Evolutionary conservation across 805 yeast genomes (phyloP).

Genomic region (Candida glaebosa): DNA sequence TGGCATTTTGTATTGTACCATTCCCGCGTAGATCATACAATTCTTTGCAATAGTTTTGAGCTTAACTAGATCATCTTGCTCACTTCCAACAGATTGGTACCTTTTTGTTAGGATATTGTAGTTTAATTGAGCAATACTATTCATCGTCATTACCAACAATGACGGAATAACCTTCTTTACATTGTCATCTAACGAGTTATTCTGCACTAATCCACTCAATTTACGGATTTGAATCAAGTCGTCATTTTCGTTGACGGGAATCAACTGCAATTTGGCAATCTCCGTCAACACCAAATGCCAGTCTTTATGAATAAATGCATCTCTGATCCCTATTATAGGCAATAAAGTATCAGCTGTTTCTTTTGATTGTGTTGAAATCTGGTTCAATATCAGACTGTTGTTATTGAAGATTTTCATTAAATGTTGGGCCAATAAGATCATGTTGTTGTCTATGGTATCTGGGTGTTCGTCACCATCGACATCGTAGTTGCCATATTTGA

Average conservation of each 20-base stretch:
- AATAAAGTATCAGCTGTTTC: conserved; percentile 65
- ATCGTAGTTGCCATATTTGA: conserved; percentile 39
- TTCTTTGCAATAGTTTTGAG: conserved; percentile 67
- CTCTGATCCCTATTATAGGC: conserved; percentile 65
- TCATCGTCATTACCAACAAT: conserved; percentile 77
- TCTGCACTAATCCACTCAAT: conserved; percentile 59
- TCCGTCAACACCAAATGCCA: conserved; percentile 57
- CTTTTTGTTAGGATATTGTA: conserved; percentile 39
- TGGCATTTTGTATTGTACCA: conserved; percentile 92
- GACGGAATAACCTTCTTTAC: conserved; percentile 78
- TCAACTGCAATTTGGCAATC: conserved; percentile 57
- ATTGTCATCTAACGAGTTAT: conserved; percentile 60
- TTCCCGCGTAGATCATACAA: conserved; percentile 93
- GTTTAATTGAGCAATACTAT: conserved; percentile 60
- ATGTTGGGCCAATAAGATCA: conserved; percentile 45
- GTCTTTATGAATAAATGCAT: conserved; percentile 49
- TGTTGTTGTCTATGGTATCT: conserved; percentile 45
- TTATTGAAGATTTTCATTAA: conserved; percentile 45
- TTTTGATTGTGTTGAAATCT: conserved; percentile 51
- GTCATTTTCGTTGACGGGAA: conserved; percentile 53
- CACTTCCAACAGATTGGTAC: conserved; percentile 45
- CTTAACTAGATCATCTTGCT: conserved; percentile 48
- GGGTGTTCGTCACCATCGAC: conserved; percentile 23
- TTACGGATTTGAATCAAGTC: conserved; percentile 58
- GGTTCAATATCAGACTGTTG: conserved; percentile 57